Evolutionary conservation across 805 yeast species (phyloP).

Genomic region (Kodamaea nitidulidarum): DNA sequence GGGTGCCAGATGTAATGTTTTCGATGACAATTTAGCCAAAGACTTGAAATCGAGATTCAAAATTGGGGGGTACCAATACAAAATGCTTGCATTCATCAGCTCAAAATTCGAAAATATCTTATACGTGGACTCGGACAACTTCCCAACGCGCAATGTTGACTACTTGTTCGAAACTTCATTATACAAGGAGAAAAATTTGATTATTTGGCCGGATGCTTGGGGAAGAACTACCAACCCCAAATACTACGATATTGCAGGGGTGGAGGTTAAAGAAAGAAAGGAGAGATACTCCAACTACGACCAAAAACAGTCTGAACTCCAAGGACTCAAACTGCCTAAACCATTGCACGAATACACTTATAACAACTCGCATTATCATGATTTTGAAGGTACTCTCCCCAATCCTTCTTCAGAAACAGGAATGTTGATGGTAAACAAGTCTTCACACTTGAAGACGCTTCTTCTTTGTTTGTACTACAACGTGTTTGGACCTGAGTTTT

Average conservation of each 20-base stretch:
- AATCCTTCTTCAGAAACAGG: constrained; percentile 72
- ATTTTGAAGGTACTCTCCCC: constrained; percentile 59
- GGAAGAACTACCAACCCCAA: constrained; percentile 62
- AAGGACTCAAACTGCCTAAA: constrained; percentile 1
- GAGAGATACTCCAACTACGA: constrained; percentile 30
- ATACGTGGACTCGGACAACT: constrained; percentile 50
- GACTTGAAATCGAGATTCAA: constrained; percentile 16
- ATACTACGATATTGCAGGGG: constrained; percentile 51
- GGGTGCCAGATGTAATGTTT: constrained; percentile 46
- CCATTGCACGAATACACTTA: constrained; percentile 19
- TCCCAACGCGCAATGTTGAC: constrained; percentile 42
- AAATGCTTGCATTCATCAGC: constrained; percentile 56
- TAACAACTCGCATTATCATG: constrained; percentile 48
- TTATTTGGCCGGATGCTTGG: constrained; percentile 73
- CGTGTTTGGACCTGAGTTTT: constrained; percentile 58
- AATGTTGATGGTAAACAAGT: constrained; percentile 58
- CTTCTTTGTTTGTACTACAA: constrained; percentile 63
- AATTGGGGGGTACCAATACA: constrained; percentile 48
- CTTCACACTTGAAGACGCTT: constrained; percentile 54
- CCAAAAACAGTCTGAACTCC: constrained; percentile 27
- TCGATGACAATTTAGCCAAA: constrained; percentile 26
- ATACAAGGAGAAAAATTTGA: constrained; percentile 45
- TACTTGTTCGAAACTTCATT: constrained; percentile 43
- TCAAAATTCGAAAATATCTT: constrained; percentile 50
- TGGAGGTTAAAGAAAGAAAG: constrained; percentile 31